These are phyloP conservation scores for Nyctanthes arbortristis DNA, from an alignment of 257 asterid species.

Conservation along the genomic window DNA sequence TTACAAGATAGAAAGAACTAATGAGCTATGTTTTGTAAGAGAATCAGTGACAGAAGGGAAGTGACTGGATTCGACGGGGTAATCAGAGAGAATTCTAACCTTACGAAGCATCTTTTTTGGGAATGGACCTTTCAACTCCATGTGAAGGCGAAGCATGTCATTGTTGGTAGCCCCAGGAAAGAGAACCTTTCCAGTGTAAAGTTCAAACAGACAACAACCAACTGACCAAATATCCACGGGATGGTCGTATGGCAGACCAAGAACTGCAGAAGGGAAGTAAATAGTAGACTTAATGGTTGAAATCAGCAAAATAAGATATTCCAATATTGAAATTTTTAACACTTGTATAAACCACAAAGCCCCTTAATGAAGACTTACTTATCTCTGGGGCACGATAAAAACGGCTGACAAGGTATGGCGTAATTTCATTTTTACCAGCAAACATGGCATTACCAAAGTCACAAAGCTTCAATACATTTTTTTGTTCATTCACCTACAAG, in stretches of 20 bases:
- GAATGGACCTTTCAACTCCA: slow-evolving; percentile 93
- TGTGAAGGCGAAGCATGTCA: slow-evolving; percentile 99
- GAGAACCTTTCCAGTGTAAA: slow-evolving; percentile 89
- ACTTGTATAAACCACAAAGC: slow-evolving; percentile 4
- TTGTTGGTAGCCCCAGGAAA: slow-evolving; percentile 92
- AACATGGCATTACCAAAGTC: slow-evolving; percentile 99
- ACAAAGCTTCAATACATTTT: slow-evolving; percentile 87
- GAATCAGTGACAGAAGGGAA: neutral
- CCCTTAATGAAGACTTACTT: too few relatives aligned
- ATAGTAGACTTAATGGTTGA: slow-evolving; percentile 17
- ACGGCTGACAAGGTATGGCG: slow-evolving; percentile 99
- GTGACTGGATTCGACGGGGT: neutral
- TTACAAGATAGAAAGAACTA: neutral
- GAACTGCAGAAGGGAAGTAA: slow-evolving; percentile 48
- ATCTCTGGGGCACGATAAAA: slow-evolving; percentile 99
- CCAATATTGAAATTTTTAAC: neutral
- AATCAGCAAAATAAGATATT: neutral
- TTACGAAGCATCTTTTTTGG: slow-evolving; percentile 97
- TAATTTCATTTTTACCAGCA: slow-evolving; percentile 96
- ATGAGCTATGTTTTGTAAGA: neutral
- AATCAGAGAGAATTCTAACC: slow-evolving; percentile 40
- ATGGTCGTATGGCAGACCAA: slow-evolving; percentile 92
- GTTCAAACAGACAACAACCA: slow-evolving; percentile 97
- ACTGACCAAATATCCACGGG: slow-evolving; percentile 99
- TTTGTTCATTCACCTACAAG: slow-evolving; percentile 92